Conservation (phyloP, 1,284 basidiomycete species). For the Tilletia walkeri region DNA sequence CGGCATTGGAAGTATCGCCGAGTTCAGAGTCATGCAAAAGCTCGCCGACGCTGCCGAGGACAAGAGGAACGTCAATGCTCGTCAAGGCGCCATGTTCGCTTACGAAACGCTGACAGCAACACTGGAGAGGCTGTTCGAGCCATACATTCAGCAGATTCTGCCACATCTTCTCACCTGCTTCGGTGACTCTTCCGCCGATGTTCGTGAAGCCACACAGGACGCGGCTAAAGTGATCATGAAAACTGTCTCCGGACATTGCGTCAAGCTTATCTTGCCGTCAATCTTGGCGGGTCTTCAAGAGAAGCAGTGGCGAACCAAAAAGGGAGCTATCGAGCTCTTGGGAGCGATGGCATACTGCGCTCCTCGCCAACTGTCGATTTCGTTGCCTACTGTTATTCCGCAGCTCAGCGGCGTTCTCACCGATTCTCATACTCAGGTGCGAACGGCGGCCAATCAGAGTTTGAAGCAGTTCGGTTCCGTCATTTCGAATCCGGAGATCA, state of each 20-base stretch:
- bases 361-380: constrained; percentile 88
- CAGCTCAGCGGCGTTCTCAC: constrained; percentile 90
- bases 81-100: constrained; percentile 92
- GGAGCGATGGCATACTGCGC: constrained; percentile 99
- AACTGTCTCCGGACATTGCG: constrained; percentile 65
- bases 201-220: constrained; percentile 91
- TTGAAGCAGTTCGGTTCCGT: constrained; percentile 93
- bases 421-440: constrained; percentile 95
- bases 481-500: constrained; percentile 68
- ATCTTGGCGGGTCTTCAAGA: constrained; percentile 89
- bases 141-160: constrained; percentile 81
- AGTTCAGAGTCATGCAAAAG: constrained; percentile 74
- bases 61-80: constrained; percentile 79
- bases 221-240: constrained; percentile 93
- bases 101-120: constrained; percentile 81
- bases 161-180: constrained; percentile 83
- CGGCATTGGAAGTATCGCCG: constrained; percentile 80
- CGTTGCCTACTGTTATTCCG: constrained; percentile 93
- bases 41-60: constrained; percentile 73
- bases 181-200: constrained; percentile 84
- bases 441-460: constrained; percentile 86
- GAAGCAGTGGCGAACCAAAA: constrained; percentile 98
- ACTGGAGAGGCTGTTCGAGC: constrained; percentile 86
- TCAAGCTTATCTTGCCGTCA: constrained; percentile 90
- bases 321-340: constrained; percentile 93